Conservation (phyloP, 257 asterid genomes). For the Solanum neorickii region DNA sequence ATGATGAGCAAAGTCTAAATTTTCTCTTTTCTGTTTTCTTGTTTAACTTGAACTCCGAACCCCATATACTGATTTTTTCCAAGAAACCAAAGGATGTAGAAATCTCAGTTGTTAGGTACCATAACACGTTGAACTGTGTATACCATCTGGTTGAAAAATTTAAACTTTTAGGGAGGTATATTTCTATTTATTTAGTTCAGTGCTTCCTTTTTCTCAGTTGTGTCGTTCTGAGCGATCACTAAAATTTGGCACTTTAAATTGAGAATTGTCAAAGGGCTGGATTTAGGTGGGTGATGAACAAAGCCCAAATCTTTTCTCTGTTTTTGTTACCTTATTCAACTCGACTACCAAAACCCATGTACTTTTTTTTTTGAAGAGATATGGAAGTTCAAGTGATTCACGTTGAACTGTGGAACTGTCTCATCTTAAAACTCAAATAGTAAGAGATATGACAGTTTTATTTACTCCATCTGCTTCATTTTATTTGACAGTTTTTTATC, state of each 20-base stretch:
- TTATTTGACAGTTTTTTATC: background rate
- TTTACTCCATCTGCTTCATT: background rate
- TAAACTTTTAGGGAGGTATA: background rate
- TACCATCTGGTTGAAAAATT: background rate
- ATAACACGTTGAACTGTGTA: background rate
- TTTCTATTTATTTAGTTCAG: background rate
- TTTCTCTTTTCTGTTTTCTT: background rate
- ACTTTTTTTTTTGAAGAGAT: background rate
- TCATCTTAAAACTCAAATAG: background rate
- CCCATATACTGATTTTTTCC: background rate
- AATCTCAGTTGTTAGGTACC: background rate
- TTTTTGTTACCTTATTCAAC: background rate
- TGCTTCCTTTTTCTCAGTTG: background rate
- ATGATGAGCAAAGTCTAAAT: background rate
- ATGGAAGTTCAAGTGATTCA: background rate
- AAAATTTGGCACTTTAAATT: background rate
- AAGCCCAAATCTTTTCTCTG: background rate
- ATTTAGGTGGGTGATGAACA: background rate
- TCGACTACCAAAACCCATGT: background rate
- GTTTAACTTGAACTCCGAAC: background rate
- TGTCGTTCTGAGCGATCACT: background rate
- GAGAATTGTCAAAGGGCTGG: background rate
- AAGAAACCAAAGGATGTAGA: background rate
- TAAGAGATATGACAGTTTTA: background rate
- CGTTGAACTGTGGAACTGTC: background rate